phyloP scores from a whole-genome alignment of 495 filamentous ascomycete species.

The Collariella sp. region DNA sequence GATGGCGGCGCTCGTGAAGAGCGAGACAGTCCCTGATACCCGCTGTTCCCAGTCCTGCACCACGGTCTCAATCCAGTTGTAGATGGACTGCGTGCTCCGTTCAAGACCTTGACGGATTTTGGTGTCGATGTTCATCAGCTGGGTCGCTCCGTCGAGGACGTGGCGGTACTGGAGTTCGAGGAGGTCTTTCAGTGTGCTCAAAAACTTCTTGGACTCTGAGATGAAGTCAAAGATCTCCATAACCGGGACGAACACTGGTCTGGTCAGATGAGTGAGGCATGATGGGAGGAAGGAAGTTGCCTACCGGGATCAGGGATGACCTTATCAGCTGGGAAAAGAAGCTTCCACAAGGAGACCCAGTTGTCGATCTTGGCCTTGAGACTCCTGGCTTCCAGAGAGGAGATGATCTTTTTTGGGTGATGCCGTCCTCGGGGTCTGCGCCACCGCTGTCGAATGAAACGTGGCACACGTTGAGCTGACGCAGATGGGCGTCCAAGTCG shows the following conservation, averaged over 20 bases:
- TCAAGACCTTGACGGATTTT: conserved; percentile 26
- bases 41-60: conserved; percentile 24
- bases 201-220: conserved; percentile 22
- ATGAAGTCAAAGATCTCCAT: conserved; percentile 29
- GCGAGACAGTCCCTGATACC: conserved; percentile 15
- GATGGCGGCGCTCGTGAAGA: conserved; percentile 7
- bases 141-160: conserved; percentile 17
- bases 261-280: not conserved
- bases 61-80: conserved; percentile 26
- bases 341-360: conserved; percentile 25
- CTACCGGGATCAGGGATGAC: conserved; percentile 22
- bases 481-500: conserved; percentile 22
- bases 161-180: conserved; percentile 25
- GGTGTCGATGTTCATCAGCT: conserved; percentile 12
- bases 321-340: conserved; percentile 21
- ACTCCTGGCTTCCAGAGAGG: conserved; percentile 23
- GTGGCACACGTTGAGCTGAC: conserved; percentile 16
- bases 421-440: conserved; percentile 24
- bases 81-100: conserved; percentile 21
- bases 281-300: not conserved
- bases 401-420: conserved; percentile 27
- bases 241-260: conserved; percentile 23
- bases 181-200: conserved; percentile 17
- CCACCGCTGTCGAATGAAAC: conserved; percentile 21
- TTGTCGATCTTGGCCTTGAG: conserved; percentile 26